These are phyloP conservation scores for Blastobotrys chiropterorum DNA, from an alignment of 805 yeast genomes.

Conservation along the genomic window DNA sequence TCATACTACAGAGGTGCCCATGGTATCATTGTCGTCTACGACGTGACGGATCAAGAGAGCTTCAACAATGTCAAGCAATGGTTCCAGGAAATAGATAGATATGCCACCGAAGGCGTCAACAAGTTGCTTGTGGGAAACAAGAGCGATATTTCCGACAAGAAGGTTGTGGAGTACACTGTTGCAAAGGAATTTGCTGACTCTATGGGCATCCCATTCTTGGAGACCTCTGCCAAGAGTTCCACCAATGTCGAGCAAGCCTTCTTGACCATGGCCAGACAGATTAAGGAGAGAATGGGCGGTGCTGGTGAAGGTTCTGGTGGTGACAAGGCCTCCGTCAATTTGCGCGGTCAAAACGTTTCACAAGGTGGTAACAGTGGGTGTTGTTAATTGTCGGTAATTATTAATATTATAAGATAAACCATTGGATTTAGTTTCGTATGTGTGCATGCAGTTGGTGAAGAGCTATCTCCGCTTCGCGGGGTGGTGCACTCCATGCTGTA, in stretches of 20 bases:
- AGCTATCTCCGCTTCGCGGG: neutral
- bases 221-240: conserved; percentile 90
- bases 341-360: conserved; percentile 37
- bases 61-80: conserved; percentile 96
- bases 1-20: conserved; percentile 98
- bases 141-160: conserved; percentile 88
- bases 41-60: conserved; percentile 83
- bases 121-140: conserved; percentile 94
- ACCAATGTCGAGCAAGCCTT: conserved; percentile 98
- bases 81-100: conserved; percentile 97
- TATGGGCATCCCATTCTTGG: conserved; percentile 88
- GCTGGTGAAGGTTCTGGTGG: conserved; percentile 34
- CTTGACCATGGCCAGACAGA: conserved; percentile 97
- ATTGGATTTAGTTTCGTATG: no score
- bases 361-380: conserved; percentile 36
- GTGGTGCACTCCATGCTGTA: no score
- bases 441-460: no score
- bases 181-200: conserved; percentile 98
- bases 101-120: conserved; percentile 96
- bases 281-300: conserved; percentile 80
- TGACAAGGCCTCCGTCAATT: conserved; percentile 37
- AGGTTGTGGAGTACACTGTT: conserved; percentile 90
- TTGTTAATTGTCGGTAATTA: conserved; percentile 27
- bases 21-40: conserved; percentile 96
- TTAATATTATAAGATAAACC: neutral